phyloP scores from a whole-genome alignment of 2,329 filamentous ascomycete genomes.

The Didymella lethalis region DNA sequence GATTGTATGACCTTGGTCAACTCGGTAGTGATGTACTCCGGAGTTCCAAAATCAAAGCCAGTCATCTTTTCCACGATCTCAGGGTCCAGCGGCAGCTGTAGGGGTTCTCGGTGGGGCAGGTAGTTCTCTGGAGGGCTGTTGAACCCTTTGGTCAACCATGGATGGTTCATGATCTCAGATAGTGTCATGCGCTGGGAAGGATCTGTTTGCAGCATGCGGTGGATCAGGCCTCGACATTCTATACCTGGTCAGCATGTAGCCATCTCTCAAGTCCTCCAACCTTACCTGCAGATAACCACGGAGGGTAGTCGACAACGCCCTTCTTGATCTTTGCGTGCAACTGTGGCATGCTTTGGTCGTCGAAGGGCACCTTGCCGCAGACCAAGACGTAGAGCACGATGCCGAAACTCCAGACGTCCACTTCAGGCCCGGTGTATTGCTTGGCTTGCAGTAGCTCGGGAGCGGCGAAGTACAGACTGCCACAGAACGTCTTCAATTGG shows the following conservation, averaged over 20 bases:
- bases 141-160: constrained; percentile 96
- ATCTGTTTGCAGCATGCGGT: constrained; percentile 94
- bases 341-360: constrained; percentile 98
- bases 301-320: constrained; percentile 92
- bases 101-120: constrained; percentile 80
- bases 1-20: constrained; percentile 88
- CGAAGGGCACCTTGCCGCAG: constrained; percentile 97
- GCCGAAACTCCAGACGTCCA: constrained; percentile 98
- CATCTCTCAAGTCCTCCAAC: constrained; percentile 18
- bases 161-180: constrained; percentile 90
- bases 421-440: constrained; percentile 94
- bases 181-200: constrained; percentile 85
- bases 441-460: constrained; percentile 92
- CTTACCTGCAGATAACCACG: constrained; percentile 88
- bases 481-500: constrained; percentile 95
- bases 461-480: constrained; percentile 96
- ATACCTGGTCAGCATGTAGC: constrained; percentile 16
- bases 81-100: constrained; percentile 83
- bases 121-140: constrained; percentile 87
- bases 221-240: constrained; percentile 95
- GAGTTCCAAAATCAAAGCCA: constrained; percentile 93
- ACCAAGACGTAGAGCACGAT: constrained; percentile 97
- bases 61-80: constrained; percentile 93
- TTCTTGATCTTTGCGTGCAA: constrained; percentile 99
- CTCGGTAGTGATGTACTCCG: constrained; percentile 82